phyloP scores from a whole-genome alignment of 257 asterid species.

The Plectranthus barbatus region DNA sequence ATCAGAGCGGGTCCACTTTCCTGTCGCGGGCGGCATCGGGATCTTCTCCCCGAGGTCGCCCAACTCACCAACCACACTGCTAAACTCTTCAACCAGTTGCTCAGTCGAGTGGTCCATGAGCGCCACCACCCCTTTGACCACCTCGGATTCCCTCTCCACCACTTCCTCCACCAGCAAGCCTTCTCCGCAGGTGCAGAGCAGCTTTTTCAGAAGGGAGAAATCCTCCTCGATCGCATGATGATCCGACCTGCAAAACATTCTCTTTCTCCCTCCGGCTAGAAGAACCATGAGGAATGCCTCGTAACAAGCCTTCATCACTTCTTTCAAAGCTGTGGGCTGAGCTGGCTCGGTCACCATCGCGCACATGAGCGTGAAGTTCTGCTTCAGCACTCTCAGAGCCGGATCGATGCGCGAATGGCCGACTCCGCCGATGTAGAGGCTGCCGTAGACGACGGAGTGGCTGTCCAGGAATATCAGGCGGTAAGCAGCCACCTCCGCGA shows the following conservation, averaged over 20 bases:
- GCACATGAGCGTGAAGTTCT: conserved; percentile 60
- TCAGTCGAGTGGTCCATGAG: conserved; percentile 66
- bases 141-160: conserved; percentile 70
- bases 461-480: conserved; percentile 73
- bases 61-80: conserved; percentile 37
- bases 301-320: conserved; percentile 72
- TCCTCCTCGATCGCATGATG: too few species aligned
- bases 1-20: conserved; percentile 71
- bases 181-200: too few species aligned
- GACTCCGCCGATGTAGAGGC: conserved; percentile 44
- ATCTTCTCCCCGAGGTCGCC: conserved; percentile 44
- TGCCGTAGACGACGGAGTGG: conserved; percentile 45
- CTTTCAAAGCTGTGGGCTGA: conserved; percentile 48
- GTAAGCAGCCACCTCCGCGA: conserved; percentile 76
- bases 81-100: conserved; percentile 65
- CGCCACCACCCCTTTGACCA: conserved; percentile 63
- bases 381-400: conserved; percentile 49
- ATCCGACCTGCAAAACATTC: conserved; percentile 43
- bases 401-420: conserved; percentile 42
- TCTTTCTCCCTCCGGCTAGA: conserved; percentile 63
- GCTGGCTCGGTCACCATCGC: conserved; percentile 64
- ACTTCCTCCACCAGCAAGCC: too few species aligned
- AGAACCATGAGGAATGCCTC: conserved; percentile 75
- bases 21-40: conserved; percentile 78
- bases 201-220: too few species aligned